Percentiles rank a stretch among this genome's conserved stretches.
phyloP scores from a whole-genome alignment of 768 basidiomycete species.

The Mycena rebaudengoi region DNA sequence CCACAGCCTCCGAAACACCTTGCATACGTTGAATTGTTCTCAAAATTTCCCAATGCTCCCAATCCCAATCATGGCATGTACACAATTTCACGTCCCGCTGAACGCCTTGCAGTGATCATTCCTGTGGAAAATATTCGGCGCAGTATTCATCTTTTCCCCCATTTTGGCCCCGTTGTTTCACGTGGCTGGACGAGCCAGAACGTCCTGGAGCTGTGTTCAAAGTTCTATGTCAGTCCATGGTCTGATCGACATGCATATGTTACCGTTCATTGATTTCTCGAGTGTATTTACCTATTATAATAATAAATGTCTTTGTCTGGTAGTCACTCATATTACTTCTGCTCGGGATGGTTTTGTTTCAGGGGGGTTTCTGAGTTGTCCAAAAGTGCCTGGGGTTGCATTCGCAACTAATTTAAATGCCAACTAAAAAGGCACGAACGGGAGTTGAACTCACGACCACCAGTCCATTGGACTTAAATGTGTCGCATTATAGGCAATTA shows the following conservation, averaged over 20 bases:
- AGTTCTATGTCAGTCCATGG: conserved; percentile 13
- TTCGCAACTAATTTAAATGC: too few species aligned
- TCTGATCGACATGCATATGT: conserved; percentile 7
- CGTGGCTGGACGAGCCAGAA: conserved; percentile 33
- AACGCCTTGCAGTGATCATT: conserved; percentile 17
- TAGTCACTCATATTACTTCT: too few species aligned
- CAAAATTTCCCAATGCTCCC: conserved; percentile 12
- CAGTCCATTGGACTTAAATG: too few species aligned
- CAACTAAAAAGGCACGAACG: too few species aligned
- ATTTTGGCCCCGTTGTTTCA: conserved; percentile 27
- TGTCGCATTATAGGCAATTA: too few species aligned
- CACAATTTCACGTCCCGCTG: background rate
- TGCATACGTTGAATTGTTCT: conserved; percentile 42
- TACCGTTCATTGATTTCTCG: too few species aligned
- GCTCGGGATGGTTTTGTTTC: too few species aligned
- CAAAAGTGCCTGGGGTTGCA: too few species aligned
- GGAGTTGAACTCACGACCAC: too few species aligned
- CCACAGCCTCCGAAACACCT: conserved; percentile 28
- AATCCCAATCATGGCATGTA: conserved; percentile 20
- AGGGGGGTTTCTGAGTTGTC: too few species aligned
- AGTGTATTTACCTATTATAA: too few species aligned
- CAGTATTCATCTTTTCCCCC: conserved; percentile 33
- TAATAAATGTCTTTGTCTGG: too few species aligned
- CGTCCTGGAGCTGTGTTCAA: conserved; percentile 13
- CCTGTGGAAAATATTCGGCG: conserved; percentile 23